A percentile compares a stretch with the other conserved stretches of the same genome.
Conservation (phyloP, 1,284 basidiomycete species). For the Moesziomyces globuligerus region DNA sequence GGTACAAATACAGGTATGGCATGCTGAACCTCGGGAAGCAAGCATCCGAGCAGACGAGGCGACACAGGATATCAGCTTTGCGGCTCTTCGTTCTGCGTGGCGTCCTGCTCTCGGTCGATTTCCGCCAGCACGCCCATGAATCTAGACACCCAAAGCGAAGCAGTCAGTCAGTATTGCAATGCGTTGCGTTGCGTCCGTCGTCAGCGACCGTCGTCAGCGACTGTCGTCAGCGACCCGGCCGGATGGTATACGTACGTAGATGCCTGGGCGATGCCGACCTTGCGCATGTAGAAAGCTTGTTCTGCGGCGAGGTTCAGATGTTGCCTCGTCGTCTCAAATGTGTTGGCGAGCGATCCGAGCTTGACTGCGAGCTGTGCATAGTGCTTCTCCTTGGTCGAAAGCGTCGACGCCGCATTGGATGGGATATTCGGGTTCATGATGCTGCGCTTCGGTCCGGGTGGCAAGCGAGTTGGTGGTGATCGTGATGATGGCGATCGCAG, state of each 20-base stretch:
- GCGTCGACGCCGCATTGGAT: constrained; percentile 13
- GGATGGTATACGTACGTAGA: constrained; percentile 30
- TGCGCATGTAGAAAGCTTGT: constrained; percentile 50
- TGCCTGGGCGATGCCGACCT: constrained; percentile 47
- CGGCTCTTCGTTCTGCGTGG: constrained; percentile 13
- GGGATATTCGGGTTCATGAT: constrained; percentile 31
- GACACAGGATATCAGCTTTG: no score
- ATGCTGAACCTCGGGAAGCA: no score
- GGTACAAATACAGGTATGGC: no score
- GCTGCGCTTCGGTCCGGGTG: neutral
- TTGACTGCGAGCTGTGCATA: constrained; percentile 45
- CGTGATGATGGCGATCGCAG: no score
- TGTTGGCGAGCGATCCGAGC: constrained; percentile 32
- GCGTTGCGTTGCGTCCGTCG: no score
- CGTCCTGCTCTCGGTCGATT: constrained; percentile 37
- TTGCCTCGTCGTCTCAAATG: constrained; percentile 41
- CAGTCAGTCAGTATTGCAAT: no score
- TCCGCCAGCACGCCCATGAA: constrained; percentile 44
- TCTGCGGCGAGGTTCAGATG: constrained; percentile 40
- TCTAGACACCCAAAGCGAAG: constrained; percentile 1
- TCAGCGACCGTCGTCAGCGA: no score
- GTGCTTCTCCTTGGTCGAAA: constrained; percentile 35
- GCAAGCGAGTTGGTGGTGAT: neutral
- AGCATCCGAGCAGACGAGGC: no score
- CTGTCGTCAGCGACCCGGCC: neutral